Evolutionary conservation across 169 alveolate species (phyloP).

Genomic region (Miamiensis avidus): DNA sequence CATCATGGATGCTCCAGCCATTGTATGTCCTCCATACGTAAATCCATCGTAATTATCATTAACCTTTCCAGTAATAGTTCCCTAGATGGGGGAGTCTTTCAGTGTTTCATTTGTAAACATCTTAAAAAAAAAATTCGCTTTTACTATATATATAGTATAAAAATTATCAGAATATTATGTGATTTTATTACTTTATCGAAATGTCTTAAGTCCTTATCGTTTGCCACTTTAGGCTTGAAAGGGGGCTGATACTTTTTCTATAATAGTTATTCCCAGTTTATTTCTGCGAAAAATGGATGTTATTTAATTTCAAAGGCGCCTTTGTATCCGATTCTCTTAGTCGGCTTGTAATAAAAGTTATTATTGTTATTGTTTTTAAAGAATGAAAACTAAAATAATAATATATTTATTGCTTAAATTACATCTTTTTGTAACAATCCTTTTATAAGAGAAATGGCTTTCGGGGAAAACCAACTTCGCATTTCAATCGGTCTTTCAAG

Average conservation of each 20-base stretch:
- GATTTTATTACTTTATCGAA: slow-evolving; percentile 22
- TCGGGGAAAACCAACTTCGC: slow-evolving; percentile 32
- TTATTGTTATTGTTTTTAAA: neutral
- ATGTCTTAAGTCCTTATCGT: slow-evolving; percentile 38
- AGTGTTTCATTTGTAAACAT: neutral
- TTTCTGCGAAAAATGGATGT: slow-evolving; percentile 76
- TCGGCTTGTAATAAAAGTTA: slow-evolving; percentile 32
- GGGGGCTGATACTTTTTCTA: slow-evolving; percentile 56
- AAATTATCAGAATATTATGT: too few relatives aligned
- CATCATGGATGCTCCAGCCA: too few relatives aligned
- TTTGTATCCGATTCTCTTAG: slow-evolving; percentile 24
- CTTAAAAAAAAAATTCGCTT: neutral
- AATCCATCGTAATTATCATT: neutral
- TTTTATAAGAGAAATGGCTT: slow-evolving; percentile 26
- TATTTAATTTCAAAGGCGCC: slow-evolving; percentile 63
- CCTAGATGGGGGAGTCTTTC: neutral
- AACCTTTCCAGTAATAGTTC: neutral
- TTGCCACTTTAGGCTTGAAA: slow-evolving; percentile 55
- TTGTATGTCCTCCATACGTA: neutral
- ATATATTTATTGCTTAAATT: slow-evolving; percentile 8
- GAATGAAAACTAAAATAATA: neutral
- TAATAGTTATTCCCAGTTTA: slow-evolving; percentile 68
- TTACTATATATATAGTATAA: too few relatives aligned
- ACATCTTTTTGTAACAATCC: slow-evolving; percentile 50
- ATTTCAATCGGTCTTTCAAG: slow-evolving; percentile 47